Percentiles rank a stretch among this genome's conserved stretches.
These are phyloP conservation scores for Staphylotrichum tortipilum DNA, from an alignment of 495 filamentous ascomycete species.

Conservation along the genomic window DNA sequence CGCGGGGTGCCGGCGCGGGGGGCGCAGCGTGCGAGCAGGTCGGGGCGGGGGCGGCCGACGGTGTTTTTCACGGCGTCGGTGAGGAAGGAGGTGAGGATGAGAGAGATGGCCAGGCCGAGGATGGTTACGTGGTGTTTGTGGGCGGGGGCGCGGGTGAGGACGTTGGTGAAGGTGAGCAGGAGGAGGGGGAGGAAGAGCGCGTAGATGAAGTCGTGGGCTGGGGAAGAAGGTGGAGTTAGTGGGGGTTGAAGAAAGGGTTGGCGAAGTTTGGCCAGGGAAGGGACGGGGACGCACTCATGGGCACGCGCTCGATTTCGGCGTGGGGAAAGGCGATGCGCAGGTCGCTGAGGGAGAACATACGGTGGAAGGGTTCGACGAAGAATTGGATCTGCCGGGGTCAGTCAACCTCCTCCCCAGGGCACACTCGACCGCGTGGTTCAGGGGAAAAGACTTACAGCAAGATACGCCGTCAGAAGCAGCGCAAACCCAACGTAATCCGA, in stretches of 20 bases:
- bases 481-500: conserved; percentile 78
- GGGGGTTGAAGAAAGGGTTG: neutral
- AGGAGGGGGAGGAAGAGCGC: conserved; percentile 61
- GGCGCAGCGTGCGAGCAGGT: conserved; percentile 81
- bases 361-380: conserved; percentile 80
- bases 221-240: neutral
- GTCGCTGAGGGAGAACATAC: conserved; percentile 74
- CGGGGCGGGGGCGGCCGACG: conserved; percentile 82
- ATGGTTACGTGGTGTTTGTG: conserved; percentile 84
- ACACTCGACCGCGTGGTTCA: too few relatives aligned
- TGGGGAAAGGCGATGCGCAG: conserved; percentile 77
- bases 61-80: conserved; percentile 91
- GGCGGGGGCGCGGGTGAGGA: conserved; percentile 46
- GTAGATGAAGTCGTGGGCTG: conserved; percentile 68
- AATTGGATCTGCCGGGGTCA: conserved; percentile 57
- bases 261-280: neutral
- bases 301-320: conserved; percentile 75
- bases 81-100: conserved; percentile 71
- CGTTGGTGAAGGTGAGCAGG: conserved; percentile 57
- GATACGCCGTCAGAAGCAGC: conserved; percentile 56
- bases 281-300: conserved; percentile 50
- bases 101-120: conserved; percentile 66
- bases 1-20: conserved; percentile 55
- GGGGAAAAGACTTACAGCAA: conserved; percentile 44
- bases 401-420: too few relatives aligned